Base-by-base conservation (phyloP, 805 yeast species). In the Metschnikowia drakensbergensis region DNA sequence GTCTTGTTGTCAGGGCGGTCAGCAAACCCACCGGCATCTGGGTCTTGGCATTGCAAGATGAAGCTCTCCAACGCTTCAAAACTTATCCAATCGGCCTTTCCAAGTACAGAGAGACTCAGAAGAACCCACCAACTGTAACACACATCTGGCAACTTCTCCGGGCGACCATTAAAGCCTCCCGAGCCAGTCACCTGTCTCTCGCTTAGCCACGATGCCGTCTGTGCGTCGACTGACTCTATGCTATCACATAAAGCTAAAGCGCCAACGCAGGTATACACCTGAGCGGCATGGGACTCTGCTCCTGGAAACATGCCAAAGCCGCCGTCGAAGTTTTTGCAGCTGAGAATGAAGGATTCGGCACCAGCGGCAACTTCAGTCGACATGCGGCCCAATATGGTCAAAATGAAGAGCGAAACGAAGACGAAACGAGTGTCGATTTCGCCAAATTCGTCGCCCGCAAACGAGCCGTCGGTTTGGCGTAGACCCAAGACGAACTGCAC, bases 41-140 rank as follows among this genome's bases (percentile, higher is more conserved):
- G 63, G 64, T 92, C 97, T 64, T 94, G 99, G 41, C 94, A 83
- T 2, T 64, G 60, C 35, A 92, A 66, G 4, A 94, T 90, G 60
- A 90, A 94, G 2, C 67, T 64, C 45, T 77, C 75, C 48, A 94
- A 69, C 56, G 77, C 81, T 4, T 68, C 75, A 28, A 72, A 74
- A 60, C 88, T 84, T n/a, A 94, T 85, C 90, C 96, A 90, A 54
- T 86, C 79, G 17, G 82, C 64, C 52, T 79, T 82, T 0, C 71
- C 79, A 22, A 92, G 71, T 33, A 88, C 82, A 0, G 86, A 77
- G 49, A 91, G 67, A 2, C 89, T 77, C 1, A 95, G 84, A 23
- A 90, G 64, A 7, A 90, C 96, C 99, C 99, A 94, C 96, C 97
- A 94, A 58, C 94, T 83, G 64, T 94, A 94, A 63, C 99, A 94